Evolutionary conservation across 768 basidiomycete species (phyloP).

Genomic region (Infundibulicybe gibba): DNA sequence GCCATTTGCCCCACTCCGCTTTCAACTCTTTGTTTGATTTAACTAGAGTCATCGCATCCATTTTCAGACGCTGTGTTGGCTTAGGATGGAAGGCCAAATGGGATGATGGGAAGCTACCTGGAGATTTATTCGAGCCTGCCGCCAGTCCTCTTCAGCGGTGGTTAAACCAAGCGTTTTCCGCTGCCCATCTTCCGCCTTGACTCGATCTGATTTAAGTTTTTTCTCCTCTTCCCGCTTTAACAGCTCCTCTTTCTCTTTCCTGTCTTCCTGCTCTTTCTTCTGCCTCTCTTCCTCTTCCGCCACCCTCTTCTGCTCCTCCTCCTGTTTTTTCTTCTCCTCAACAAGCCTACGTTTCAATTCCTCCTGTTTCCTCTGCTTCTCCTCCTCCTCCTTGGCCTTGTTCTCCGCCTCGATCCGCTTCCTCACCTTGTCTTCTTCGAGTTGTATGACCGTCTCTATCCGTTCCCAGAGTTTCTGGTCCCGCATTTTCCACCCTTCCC

Average conservation of each 20-base stretch:
- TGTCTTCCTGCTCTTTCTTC: constrained; percentile 36
- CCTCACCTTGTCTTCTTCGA: constrained; percentile 58
- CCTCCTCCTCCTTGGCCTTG: constrained; percentile 43
- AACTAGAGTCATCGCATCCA: constrained; percentile 56
- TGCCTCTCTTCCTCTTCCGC: constrained; percentile 39
- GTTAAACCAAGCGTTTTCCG: constrained; percentile 47
- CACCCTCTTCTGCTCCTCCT: constrained; percentile 43
- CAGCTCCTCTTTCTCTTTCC: constrained; percentile 31
- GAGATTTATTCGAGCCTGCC: constrained; percentile 46
- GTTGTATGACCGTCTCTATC: constrained; percentile 58
- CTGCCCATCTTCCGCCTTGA: constrained; percentile 29
- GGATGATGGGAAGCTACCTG: constrained; percentile 35
- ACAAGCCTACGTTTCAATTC: constrained; percentile 35
- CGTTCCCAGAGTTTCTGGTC: constrained; percentile 52
- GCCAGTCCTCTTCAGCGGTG: constrained; percentile 64
- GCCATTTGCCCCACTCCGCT: constrained; percentile 59
- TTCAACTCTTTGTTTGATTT: constrained; percentile 55
- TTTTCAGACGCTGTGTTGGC: constrained; percentile 53
- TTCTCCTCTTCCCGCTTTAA: constrained; percentile 20
- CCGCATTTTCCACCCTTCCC: constrained; percentile 46
- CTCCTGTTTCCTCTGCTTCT: constrained; percentile 42
- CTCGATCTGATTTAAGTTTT: constrained; percentile 21
- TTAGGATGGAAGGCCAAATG: neutral
- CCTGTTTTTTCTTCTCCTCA: constrained; percentile 39
- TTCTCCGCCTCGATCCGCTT: constrained; percentile 54